Base-by-base conservation (phyloP, 2,329 filamentous ascomycete species). In the Periconia sp. region DNA sequence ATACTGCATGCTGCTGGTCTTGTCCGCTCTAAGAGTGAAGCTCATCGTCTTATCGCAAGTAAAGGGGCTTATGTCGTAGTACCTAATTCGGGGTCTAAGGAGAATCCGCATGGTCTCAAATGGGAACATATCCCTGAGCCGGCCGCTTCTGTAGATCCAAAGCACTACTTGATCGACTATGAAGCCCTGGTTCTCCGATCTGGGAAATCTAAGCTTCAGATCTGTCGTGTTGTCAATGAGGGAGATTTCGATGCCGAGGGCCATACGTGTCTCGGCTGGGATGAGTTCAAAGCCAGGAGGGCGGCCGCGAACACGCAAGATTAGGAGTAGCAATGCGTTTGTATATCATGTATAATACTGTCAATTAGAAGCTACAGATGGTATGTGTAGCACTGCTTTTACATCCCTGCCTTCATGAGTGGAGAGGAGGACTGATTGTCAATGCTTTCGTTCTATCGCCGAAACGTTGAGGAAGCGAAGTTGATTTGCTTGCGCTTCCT, bases 1-100 rank as follows among this genome's bases (percentile, higher is more conserved):
- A 78, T 89, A 46, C 71, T 88, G 4, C 73, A 74, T 51, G 84
- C 84, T 6, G 75, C 78, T 1, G 84, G 85, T 2, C 76, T 89
- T 2, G 80, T 77, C 8, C 56, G 52, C 6, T 85, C 82, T 47
- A 69, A 71, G 40, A 76, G 72, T 35, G 84, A 86, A 6, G 86
- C 77, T 7, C 77, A 83, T 57, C 79, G 83, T 7, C 69, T 87
- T 19, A 78, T 84, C 18, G 51, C 66, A 7, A 69, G 74, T 16
- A 72, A 78, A 47, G 84, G 81, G 15, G 79, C 81, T 3, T 87
- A 87, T 57, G 77, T 89, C 3, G 52, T 43, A 1, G 44, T 74
- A 13, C 70, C 70, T 35, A 70, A 49, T 68, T 78, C 40, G 70
- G 83, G 68, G 58, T 65, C 23, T 68, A 74, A 37, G 4, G 63